These are phyloP conservation scores for Cladophialophora carrionii DNA, from an alignment of 2,329 filamentous ascomycete genomes.

Conservation along the genomic window DNA sequence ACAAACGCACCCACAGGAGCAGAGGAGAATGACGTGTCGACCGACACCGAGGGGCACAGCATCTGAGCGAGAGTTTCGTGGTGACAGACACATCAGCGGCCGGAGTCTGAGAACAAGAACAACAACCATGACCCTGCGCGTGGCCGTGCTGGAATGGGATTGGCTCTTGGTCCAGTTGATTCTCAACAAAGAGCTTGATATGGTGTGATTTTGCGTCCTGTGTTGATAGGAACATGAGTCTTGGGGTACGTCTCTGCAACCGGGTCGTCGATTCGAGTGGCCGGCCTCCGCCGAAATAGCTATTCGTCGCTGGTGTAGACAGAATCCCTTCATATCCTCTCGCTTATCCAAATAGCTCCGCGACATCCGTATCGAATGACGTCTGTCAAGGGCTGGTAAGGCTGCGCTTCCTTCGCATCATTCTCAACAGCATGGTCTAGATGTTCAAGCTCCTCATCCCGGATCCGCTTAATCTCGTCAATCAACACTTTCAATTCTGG, in stretches of 20 bases:
- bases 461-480: conserved; percentile 74
- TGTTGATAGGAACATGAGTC: background rate
- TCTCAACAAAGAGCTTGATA: background rate
- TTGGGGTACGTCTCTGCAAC: background rate
- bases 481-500: conserved; percentile 75
- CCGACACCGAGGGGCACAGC: background rate
- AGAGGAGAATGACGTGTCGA: conserved; percentile 3
- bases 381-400: conserved; percentile 85
- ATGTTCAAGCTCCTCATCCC: conserved; percentile 96
- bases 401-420: conserved; percentile 85
- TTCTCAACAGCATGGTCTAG: conserved; percentile 92
- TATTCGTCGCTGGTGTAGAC: background rate
- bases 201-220: background rate
- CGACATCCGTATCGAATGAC: conserved; percentile 88
- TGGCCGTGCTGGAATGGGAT: background rate
- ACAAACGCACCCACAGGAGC: conserved; percentile 4
- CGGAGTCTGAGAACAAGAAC: background rate
- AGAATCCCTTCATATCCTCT: conserved; percentile 46
- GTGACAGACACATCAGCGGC: background rate
- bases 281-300: background rate
- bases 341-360: conserved; percentile 85
- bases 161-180: background rate
- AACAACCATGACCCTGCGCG: background rate
- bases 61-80: background rate
- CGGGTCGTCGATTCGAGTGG: background rate